Percentiles rank a stretch among this genome's conserved stretches.
Conservation (phyloP, 768 basidiomycete genomes). For the Boletus coccyginus region DNA sequence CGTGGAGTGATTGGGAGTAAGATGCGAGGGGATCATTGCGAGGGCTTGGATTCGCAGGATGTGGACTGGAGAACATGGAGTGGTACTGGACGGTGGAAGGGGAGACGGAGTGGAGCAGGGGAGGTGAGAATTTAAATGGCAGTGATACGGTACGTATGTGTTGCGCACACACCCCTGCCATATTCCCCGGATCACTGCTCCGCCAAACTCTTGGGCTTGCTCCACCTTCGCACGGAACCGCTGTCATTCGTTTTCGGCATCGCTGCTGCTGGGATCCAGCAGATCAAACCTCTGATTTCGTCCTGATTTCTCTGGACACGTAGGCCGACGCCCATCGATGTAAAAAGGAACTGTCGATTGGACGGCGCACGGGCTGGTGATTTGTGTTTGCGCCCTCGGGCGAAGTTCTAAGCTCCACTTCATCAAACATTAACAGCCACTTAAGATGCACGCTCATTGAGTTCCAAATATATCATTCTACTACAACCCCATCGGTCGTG, state of each 20-base stretch:
- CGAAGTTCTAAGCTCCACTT: conserved; percentile 13
- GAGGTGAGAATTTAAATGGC: conserved; percentile 28
- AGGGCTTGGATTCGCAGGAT: conserved; percentile 1
- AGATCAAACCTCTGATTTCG: conserved; percentile 1
- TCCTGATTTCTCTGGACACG: background rate
- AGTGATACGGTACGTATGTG: conserved; percentile 6
- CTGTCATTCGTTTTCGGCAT: conserved; percentile 9
- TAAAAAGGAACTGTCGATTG: background rate
- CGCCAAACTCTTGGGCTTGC: conserved; percentile 22
- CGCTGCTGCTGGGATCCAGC: background rate
- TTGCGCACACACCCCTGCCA: conserved; percentile 3
- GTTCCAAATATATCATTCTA: conserved; percentile 2
- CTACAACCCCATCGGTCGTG: background rate
- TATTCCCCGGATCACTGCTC: conserved; percentile 22
- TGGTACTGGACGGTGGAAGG: conserved; percentile 11
- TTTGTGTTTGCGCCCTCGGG: background rate
- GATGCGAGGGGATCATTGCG: conserved; percentile 39
- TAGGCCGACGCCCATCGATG: background rate
- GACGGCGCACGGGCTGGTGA: background rate
- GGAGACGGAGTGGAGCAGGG: conserved; percentile 6
- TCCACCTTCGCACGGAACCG: conserved; percentile 25
- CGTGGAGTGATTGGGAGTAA: conserved; percentile 64
- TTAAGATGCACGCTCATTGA: background rate
- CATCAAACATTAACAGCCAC: background rate
- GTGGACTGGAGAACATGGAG: conserved; percentile 18